Base-by-base conservation (phyloP, 2,329 filamentous ascomycete species). In the Xylariales sp. region DNA sequence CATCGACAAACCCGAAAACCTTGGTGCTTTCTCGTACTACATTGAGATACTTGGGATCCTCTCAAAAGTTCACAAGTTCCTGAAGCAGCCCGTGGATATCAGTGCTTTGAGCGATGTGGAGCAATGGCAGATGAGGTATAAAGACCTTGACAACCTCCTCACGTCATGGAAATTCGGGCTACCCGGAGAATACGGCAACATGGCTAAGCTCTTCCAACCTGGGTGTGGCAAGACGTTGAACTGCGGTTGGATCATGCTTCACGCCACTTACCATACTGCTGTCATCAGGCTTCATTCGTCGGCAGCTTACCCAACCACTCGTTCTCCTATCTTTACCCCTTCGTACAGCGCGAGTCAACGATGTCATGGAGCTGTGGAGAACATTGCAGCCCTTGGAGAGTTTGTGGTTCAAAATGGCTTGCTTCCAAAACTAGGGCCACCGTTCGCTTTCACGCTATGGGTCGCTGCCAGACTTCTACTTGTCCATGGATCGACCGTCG, bases 381-480 rank as follows among this genome's bases (percentile, higher is more conserved):
- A 86, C 54, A 88, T 95, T 44, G 80, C 84, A 27, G 80, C 84
- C 0, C 73, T 95, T 1, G 84, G 83, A 46, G 82, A 86, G 46
- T 89, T 88, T 54, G 88, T 94, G 10, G 76, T 86, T 20, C 79
- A 79, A 46, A 84, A 88, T 52, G 75, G 76, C 38, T 76, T 95
- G 59, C 71, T 95, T 15, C 74, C 80, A 37, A 89, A 89, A 59
- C 78, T 95, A 12, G 90, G 90, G 0, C 89, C 89, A 0, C 89
- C 88, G 0, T 95, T 95, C 59, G 89, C 89, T 3, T 96, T 95
- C 58, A 89, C 87, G 0, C 71, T 95, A 2, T 95, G 90, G 90
- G 90, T 95, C 12, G 88, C 87, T 3, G 88, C 90, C 5, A 83
- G 90, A 3, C 73, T 95, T 3, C 71, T 95, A 4, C 80, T 95